Percentiles rank a stretch among this genome's conserved stretches.
phyloP scores from a whole-genome alignment of 768 basidiomycete species.

The Tulasnella sp. region DNA sequence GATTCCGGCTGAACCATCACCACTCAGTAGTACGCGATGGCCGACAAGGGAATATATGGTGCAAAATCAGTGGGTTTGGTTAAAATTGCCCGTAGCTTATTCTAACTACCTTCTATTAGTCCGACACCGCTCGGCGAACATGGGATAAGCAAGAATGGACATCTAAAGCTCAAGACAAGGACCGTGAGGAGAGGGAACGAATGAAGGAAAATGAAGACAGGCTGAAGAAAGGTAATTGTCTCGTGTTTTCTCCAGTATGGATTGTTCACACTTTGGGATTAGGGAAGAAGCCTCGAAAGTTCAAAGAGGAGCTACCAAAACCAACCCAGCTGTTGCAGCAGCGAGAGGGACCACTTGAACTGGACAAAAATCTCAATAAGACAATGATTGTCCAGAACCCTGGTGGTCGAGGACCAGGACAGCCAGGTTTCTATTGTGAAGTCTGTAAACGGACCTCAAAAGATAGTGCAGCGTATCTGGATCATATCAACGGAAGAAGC shows the following conservation, averaged over 20 bases:
- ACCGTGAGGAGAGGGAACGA: constrained; percentile 63
- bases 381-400: constrained; percentile 86
- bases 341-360: constrained; percentile 68
- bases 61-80: too few relatives aligned
- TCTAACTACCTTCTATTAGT: too few relatives aligned
- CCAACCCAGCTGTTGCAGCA: constrained; percentile 88
- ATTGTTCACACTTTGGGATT: constrained; percentile 7
- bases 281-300: constrained; percentile 72
- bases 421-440: constrained; percentile 91
- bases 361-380: constrained; percentile 92
- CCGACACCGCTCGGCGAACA: constrained; percentile 41
- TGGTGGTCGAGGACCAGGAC: constrained; percentile 70
- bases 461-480: constrained; percentile 85
- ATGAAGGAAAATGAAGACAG: constrained; percentile 80
- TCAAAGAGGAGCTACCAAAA: constrained; percentile 67
- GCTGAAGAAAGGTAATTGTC: constrained; percentile 56
- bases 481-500: constrained; percentile 87
- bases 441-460: constrained; percentile 84
- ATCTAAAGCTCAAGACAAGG: constrained; percentile 69
- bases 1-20: too few relatives aligned
- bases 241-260: background rate
- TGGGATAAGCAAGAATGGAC: constrained; percentile 91
- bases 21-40: too few relatives aligned
- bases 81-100: too few relatives aligned
- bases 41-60: too few relatives aligned